Conservation (phyloP, 176 grass and related monocot genomes). For the Stipa capillata region DNA sequence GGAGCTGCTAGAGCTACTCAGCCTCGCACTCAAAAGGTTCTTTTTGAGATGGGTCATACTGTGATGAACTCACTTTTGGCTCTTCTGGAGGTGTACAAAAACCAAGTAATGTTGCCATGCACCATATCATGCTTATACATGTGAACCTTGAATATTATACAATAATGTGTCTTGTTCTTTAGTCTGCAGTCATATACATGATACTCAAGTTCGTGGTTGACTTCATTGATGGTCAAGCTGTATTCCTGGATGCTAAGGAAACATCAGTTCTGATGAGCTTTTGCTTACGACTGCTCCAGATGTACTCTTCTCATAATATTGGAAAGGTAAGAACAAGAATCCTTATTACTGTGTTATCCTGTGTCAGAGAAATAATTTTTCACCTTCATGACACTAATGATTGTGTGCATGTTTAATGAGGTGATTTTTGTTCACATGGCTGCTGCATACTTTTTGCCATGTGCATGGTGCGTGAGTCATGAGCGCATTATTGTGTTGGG, state of each 20-base stretch:
- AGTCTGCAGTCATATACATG: conserved; percentile 88
- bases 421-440: not conserved
- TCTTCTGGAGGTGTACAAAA: conserved; percentile 87
- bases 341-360: not conserved
- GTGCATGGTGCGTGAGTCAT: conserved; percentile 8
- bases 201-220: conserved; percentile 98
- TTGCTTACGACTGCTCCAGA: conserved; percentile 82
- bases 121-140: not conserved
- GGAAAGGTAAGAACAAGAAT: conserved; percentile 56
- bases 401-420: not conserved
- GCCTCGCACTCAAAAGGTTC: conserved; percentile 79
- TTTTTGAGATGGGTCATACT: conserved; percentile 86
- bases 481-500: not conserved
- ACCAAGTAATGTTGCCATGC: conserved; percentile 55
- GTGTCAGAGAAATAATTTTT: not conserved
- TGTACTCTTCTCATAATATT: conserved; percentile 96
- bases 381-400: not conserved
- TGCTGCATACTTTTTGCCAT: not conserved
- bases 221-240: conserved; percentile 90
- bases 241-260: conserved; percentile 85
- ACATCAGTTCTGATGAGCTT: conserved; percentile 85
- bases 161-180: conserved; percentile 11
- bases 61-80: conserved; percentile 86
- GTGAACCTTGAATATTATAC: conserved; percentile 17
- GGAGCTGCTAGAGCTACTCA: conserved; percentile 92